Conservation (phyloP, 1,284 basidiomycete genomes). For the Irpex rosettiformis region DNA sequence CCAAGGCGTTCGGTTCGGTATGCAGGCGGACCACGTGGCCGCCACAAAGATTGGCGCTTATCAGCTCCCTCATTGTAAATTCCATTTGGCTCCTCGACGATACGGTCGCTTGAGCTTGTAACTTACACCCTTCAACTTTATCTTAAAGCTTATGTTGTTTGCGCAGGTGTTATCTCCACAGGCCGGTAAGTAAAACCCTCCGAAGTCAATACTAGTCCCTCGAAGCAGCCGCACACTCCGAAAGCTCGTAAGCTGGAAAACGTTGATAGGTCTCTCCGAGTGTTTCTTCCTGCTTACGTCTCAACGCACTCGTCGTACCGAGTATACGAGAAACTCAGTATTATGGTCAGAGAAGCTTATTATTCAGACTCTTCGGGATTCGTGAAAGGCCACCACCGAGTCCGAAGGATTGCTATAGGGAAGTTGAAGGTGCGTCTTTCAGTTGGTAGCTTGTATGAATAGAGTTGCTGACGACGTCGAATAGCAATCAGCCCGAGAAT, state of each 20-base stretch:
- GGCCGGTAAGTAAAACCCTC: too few species aligned
- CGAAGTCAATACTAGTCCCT: too few species aligned
- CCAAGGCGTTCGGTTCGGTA: too few species aligned
- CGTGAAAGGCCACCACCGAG: not conserved
- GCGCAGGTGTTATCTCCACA: too few species aligned
- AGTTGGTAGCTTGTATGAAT: not conserved
- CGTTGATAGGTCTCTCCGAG: not conserved
- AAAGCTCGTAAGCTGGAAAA: too few species aligned
- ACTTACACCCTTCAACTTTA: too few species aligned
- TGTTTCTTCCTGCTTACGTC: not conserved
- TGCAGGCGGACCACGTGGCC: not conserved
- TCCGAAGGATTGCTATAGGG: not conserved
- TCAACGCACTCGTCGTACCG: not conserved
- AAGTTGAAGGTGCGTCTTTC: not conserved
- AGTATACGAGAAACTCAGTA: not conserved
- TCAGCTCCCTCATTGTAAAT: not conserved
- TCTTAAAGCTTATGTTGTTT: too few species aligned
- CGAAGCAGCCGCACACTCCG: too few species aligned
- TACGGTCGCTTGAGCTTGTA: not conserved
- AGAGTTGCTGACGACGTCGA: not conserved
- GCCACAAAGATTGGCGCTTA: not conserved
- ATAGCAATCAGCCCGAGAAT: too few species aligned
- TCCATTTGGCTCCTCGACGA: not conserved
- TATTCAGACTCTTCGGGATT: not conserved
- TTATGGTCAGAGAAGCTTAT: not conserved